Evolutionary conservation across 768 basidiomycete species (phyloP).

Genomic region (Lyophyllum atratum): DNA sequence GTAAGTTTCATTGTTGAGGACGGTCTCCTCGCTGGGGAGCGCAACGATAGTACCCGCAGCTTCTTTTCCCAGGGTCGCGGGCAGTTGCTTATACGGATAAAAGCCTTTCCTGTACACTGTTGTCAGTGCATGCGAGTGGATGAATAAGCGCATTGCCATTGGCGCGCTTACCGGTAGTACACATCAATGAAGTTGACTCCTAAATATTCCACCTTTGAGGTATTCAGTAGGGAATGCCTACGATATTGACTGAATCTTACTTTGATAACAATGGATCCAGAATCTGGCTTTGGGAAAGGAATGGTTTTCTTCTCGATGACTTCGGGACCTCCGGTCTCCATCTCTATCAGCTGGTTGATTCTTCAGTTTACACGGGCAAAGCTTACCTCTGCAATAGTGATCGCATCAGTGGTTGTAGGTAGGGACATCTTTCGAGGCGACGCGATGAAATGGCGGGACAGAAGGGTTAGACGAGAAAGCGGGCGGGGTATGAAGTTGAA

Average conservation of each 20-base stretch:
- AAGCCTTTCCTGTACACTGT: conserved; percentile 54
- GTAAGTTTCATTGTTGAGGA: conserved; percentile 62
- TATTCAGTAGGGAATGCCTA: neutral
- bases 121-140: neutral
- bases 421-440: conserved; percentile 44
- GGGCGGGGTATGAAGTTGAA: conserved; percentile 11
- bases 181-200: conserved; percentile 90
- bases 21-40: conserved; percentile 65
- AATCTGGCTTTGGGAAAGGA: conserved; percentile 66
- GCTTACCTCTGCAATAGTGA: conserved; percentile 60
- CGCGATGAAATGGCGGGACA: conserved; percentile 32
- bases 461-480: conserved; percentile 4
- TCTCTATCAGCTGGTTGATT: neutral
- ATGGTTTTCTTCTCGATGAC: conserved; percentile 68
- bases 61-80: conserved; percentile 77
- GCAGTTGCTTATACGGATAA: conserved; percentile 59
- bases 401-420: conserved; percentile 67
- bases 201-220: conserved; percentile 62
- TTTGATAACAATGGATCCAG: conserved; percentile 60
- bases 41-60: conserved; percentile 73
- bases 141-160: neutral
- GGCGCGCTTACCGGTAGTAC: conserved; percentile 64
- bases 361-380: neutral
- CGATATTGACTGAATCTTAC: conserved; percentile 16
- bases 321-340: conserved; percentile 67